Base-by-base conservation (phyloP, 2,329 filamentous ascomycete species). In the Diplodia mutila region DNA sequence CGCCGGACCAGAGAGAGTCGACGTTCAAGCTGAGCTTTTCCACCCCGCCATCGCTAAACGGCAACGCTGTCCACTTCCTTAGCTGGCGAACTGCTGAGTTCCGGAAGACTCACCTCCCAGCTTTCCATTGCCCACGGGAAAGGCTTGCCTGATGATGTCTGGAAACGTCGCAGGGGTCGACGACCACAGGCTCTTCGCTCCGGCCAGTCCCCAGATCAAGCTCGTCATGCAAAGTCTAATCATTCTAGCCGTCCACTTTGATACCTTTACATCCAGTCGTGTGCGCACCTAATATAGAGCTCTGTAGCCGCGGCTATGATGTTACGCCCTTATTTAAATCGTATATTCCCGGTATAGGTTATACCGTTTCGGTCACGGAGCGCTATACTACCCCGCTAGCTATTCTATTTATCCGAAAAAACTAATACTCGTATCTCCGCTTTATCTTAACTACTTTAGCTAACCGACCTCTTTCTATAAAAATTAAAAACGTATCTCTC, bases 1-100 rank as follows among this genome's bases (percentile, higher is more conserved):
- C 84, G 2, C 82, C 83, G 2, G 80, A 81, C 84, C 83, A 86
- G 1, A 86, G 70, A 1, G 77, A 82, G 67, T 86, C 84, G 21
- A 84, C 70, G 61, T 86, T 86, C 46, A 85, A 66, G 23, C 76
- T 79, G 5, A 85, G 64, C 27, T 77, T 80, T 59, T 85, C 83
- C 1, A 73, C 69, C 2, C 80, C 80, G 0, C 83, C 77, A 18
- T 74, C 69, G 0, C 84, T 83, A 66, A 82, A 82, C 0, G 81
- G 77, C 34, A 85, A 79, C 2, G 78, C 81, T 77, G 49, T 48
- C 37, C 46, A 8, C 4, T 32, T 57, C 14, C 25, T 16, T 25
- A 61, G 66, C 73, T 37, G 12, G 37, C 29, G 29, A 34, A 46
- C 7, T 34, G 4, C 7, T 6, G 2, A 3, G 3, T 21, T 18